Evolutionary conservation across 2,329 filamentous ascomycete genomes (phyloP), one percentile per base, ranked within the genome.

Genomic region (Aaosphaeria arxii): DNA sequence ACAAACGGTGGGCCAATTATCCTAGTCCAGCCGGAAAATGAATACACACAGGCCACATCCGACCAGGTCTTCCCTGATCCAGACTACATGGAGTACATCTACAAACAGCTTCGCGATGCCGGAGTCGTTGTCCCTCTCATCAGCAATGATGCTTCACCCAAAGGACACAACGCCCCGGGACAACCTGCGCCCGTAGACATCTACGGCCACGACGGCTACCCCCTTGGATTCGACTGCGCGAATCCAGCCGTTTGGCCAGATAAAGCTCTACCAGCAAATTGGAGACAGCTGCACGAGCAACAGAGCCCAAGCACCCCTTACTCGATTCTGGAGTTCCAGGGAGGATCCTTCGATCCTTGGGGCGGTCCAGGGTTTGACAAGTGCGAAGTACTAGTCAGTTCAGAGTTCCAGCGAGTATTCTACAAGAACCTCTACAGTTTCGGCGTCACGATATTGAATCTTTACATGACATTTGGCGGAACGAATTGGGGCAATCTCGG

Each of bases 1-100:
- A 92, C 88, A 1, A 88, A 91, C 45, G 89, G 87, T 0, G 89
- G 89, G 0, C 88, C 88, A 0, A 78, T 95, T 6, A 89, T 95
- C 50, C 72, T 92, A 1, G 79, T 87, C 39, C 89, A 95, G 64
- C 85, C 87, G 0, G 89, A 95, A 65, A 95, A 94, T 53, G 89
- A 94, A 65, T 91, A 92, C 62, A 84, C 80, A 1, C 69, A 73
- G 13, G 76, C 75, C 1, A 69, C 72, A 11, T 71, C 70, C 4
- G 72, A 72, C n/a, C 64, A 69, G 0, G 68, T 71, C 2, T 88
- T 86, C 54, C 86, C 86, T 0, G 83, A 89, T 57, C 75, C 78
- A 0, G 74, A 78, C 0, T 94, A 91, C 63, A 83, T 91, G 68
- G 77, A 83, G 47, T 84, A 86, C 53, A 82, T 91, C 5, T 80